Base-by-base conservation (phyloP, 2,329 filamentous ascomycete genomes). In the Sarocladium strictum region DNA sequence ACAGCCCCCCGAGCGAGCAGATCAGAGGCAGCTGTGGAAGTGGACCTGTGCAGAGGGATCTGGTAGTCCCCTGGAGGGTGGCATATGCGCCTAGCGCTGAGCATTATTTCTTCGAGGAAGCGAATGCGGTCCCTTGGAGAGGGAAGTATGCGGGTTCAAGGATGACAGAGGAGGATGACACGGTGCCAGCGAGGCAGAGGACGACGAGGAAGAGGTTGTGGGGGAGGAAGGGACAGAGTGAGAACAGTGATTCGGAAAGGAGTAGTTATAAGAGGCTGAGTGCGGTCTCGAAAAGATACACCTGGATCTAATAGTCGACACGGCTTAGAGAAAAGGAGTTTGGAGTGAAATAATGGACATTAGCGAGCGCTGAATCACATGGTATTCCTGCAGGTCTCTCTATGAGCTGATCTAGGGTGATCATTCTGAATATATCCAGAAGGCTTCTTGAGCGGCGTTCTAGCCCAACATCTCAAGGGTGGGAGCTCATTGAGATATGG, bases 71-170 rank as follows among this genome's bases (percentile, higher is more conserved):
- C 0, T 77, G 72, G 69, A 64, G 72, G 17, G 68, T 77, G 3
- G 65, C 65, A 0, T 75, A 72, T 52, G 66, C 65, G 3, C 63
- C 66, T 26, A 65, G 61, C 7, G 63, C 65, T 6, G 73, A 74
- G 29, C 72, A 76, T 53, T 76, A 72, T 53, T 76, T 70, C 59
- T 73, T 76, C 33, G 67, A 72, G 41, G 70, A 75, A 59, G 69
- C 68, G 1, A 62, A 62, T 43, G 57, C 61, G 1, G 55, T 51
- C 33, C 62, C 65, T 7, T 60, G 61, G 56, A 62, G 57, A 9
- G 68, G 65, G 1, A 63, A 63, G 54, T 65, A 65, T 40, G 21
- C 19, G 33, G 50, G 50, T 6, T 33, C 32, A 3, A 17, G 19
- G 33, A 33, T 27, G 32, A 21, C 21, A n/a, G 50, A 38, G 17